Percentiles rank a stretch among this genome's conserved stretches.
phyloP scores from a whole-genome alignment of 2,329 filamentous ascomycete species.

The Lasiodiplodia hormozganensis region DNA sequence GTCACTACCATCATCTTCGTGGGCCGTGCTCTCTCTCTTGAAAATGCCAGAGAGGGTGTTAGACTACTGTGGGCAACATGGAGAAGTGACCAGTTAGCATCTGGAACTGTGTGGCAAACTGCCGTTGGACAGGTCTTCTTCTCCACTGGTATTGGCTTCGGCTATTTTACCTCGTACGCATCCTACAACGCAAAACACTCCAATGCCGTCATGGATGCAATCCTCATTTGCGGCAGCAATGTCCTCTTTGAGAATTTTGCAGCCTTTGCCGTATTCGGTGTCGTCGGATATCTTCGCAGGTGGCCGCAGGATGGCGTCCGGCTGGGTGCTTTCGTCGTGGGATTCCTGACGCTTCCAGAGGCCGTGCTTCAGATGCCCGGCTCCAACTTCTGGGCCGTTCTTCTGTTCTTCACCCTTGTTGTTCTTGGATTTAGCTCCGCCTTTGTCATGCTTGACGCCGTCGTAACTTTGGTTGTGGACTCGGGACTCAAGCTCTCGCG shows the following conservation, averaged over 20 bases:
- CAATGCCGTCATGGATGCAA: slow-evolving; percentile 66
- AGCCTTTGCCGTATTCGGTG: slow-evolving; percentile 61
- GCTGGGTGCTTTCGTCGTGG: slow-evolving; percentile 63
- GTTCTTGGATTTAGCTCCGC: slow-evolving; percentile 65
- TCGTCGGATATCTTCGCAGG: slow-evolving; percentile 58
- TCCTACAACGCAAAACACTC: slow-evolving; percentile 64
- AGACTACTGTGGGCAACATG: slow-evolving; percentile 57
- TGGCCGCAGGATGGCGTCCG: slow-evolving; percentile 53
- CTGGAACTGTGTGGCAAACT: slow-evolving; percentile 64
- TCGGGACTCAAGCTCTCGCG: slow-evolving; percentile 57
- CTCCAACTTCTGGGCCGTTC: slow-evolving; percentile 65
- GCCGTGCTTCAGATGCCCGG: slow-evolving; percentile 65
- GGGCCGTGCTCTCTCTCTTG: slow-evolving; percentile 60
- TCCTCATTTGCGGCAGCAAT: slow-evolving; percentile 63
- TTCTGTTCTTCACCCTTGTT: slow-evolving; percentile 65
- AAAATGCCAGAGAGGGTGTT: slow-evolving; percentile 61
- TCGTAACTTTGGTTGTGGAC: slow-evolving; percentile 62
- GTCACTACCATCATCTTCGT: slow-evolving; percentile 64
- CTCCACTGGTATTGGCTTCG: slow-evolving; percentile 65
- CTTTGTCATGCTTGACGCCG: slow-evolving; percentile 66
- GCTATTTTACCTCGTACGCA: slow-evolving; percentile 65
- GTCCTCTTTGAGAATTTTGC: slow-evolving; percentile 63
- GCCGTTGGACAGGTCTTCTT: slow-evolving; percentile 67
- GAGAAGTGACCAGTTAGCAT: slow-evolving; percentile 59
- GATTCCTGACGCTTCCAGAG: slow-evolving; percentile 64